A percentile compares a stretch with the other conserved stretches of the same genome.
Evolutionary conservation across 352 stramenopile genomes (phyloP).

Genomic region (Phytophthora pisi): DNA sequence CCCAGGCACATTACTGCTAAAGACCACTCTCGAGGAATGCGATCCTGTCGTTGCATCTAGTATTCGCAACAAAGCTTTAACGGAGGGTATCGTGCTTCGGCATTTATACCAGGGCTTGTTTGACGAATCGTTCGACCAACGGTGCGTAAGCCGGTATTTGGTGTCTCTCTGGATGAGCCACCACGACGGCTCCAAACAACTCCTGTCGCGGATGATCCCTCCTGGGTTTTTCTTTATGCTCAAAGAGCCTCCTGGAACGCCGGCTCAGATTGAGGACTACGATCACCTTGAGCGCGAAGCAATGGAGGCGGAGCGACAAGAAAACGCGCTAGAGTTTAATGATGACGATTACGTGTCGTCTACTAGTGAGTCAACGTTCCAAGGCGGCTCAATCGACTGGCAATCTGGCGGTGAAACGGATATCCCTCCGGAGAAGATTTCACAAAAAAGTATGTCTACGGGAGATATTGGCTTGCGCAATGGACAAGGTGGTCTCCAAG

Average conservation of each 20-base stretch:
- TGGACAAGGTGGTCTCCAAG: slow-evolving; percentile 5
- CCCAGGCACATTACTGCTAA: slow-evolving; percentile 89
- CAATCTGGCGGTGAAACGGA: slow-evolving; percentile 17
- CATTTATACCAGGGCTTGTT: slow-evolving; percentile 95
- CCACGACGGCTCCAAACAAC: slow-evolving; percentile 84
- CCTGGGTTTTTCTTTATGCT: slow-evolving; percentile 89
- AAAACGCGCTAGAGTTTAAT: slow-evolving; percentile 36
- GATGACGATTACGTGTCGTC: slow-evolving; percentile 44
- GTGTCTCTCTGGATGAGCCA: slow-evolving; percentile 96
- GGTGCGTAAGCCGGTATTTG: slow-evolving; percentile 94
- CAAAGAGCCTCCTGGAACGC: slow-evolving; percentile 82
- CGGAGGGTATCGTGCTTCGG: slow-evolving; percentile 91
- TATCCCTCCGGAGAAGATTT: slow-evolving; percentile 19
- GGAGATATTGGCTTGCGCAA: slow-evolving; percentile 17
- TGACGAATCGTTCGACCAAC: slow-evolving; percentile 91
- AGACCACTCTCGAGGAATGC: slow-evolving; percentile 91
- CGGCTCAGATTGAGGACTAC: slow-evolving; percentile 82
- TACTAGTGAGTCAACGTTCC: slow-evolving; percentile 39
- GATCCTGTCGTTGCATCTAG: slow-evolving; percentile 71
- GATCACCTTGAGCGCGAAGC: slow-evolving; percentile 85
- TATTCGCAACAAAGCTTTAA: slow-evolving; percentile 94
- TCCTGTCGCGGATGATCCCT: slow-evolving; percentile 92
- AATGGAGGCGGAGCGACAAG: slow-evolving; percentile 49
- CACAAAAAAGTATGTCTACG: slow-evolving; percentile 24
- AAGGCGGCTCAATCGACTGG: slow-evolving; percentile 23